These are phyloP conservation scores for Pichia sp. DNA, from an alignment of 1,139 yeast genomes.

Conservation along the genomic window DNA sequence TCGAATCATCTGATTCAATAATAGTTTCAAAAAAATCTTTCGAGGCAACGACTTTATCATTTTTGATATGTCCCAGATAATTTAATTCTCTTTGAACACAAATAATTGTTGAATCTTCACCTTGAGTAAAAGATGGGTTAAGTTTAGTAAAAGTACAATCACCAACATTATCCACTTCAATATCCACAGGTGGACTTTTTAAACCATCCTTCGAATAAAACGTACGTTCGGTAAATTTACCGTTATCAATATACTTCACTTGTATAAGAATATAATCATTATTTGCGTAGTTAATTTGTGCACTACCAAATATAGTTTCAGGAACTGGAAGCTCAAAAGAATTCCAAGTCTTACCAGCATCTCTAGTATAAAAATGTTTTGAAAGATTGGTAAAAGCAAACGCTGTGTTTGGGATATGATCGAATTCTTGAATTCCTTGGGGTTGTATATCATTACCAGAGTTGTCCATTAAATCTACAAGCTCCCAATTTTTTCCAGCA, in stretches of 20 bases:
- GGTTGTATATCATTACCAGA: slow-evolving; percentile 28
- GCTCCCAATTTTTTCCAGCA: slow-evolving; percentile 53
- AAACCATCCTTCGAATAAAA: slow-evolving; percentile 53
- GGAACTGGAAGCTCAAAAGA: slow-evolving; percentile 30
- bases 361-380: slow-evolving; percentile 46
- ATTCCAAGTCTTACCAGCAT: slow-evolving; percentile 56
- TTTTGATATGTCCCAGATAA: slow-evolving; percentile 39
- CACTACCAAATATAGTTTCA: not conserved
- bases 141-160: slow-evolving; percentile 51
- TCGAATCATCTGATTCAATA: slow-evolving; percentile 21
- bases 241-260: slow-evolving; percentile 15
- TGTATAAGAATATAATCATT: slow-evolving; percentile 21
- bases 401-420: slow-evolving; percentile 49
- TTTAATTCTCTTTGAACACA: slow-evolving; percentile 43
- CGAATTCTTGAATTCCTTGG: slow-evolving; percentile 27
- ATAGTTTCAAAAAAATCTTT: slow-evolving; percentile 50
- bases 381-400: slow-evolving; percentile 39
- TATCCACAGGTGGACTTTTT: slow-evolving; percentile 34
- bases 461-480: slow-evolving; percentile 29
- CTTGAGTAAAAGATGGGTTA: slow-evolving; percentile 35
- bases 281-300: slow-evolving; percentile 25
- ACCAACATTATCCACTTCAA: slow-evolving; percentile 31
- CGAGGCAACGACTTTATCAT: slow-evolving; percentile 39
- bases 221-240: not conserved
- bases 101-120: slow-evolving; percentile 40